A percentile compares a stretch with the other conserved stretches of the same genome.
Evolutionary conservation across 768 basidiomycete genomes (phyloP).

Genomic region (Chalciporus sphaerocephalus): DNA sequence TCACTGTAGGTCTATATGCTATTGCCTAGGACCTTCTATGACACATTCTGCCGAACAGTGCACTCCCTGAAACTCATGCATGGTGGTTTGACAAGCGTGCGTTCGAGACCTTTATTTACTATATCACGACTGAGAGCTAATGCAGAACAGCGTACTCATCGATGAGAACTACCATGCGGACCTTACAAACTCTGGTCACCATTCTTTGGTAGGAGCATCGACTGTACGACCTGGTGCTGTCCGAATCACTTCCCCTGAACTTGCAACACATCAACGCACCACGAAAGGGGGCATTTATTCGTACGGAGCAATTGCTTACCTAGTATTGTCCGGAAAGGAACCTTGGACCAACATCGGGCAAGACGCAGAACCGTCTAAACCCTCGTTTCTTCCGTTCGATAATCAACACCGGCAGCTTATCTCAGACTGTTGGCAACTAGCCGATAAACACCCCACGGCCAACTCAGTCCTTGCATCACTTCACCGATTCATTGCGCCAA

Average conservation of each 20-base stretch:
- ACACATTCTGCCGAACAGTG: not conserved
- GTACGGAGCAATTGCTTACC: constrained; percentile 6
- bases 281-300: constrained; percentile 9
- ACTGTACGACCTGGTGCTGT: constrained; percentile 4
- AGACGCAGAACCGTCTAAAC: constrained; percentile 2
- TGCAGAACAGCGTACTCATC: constrained; percentile 7
- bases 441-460: constrained; percentile 2
- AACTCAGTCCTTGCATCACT: not conserved
- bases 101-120: not conserved
- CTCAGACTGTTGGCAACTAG: constrained; percentile 3
- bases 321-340: constrained; percentile 9
- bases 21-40: not conserved
- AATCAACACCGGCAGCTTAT: constrained; percentile 8
- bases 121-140: not conserved
- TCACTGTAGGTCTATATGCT: not conserved
- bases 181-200: constrained; percentile 7
- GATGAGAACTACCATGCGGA: constrained; percentile 1
- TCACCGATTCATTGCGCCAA: not conserved
- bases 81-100: constrained; percentile 6
- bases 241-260: constrained; percentile 10
- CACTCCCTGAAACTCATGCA: constrained; percentile 4
- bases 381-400: constrained; percentile 4
- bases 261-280: not conserved
- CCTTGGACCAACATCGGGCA: not conserved
- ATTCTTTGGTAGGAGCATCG: constrained; percentile 7